These are phyloP conservation scores for Paecilomyces dactylethromorphus DNA, from an alignment of 2,329 filamentous ascomycete genomes.

Conservation along the genomic window DNA sequence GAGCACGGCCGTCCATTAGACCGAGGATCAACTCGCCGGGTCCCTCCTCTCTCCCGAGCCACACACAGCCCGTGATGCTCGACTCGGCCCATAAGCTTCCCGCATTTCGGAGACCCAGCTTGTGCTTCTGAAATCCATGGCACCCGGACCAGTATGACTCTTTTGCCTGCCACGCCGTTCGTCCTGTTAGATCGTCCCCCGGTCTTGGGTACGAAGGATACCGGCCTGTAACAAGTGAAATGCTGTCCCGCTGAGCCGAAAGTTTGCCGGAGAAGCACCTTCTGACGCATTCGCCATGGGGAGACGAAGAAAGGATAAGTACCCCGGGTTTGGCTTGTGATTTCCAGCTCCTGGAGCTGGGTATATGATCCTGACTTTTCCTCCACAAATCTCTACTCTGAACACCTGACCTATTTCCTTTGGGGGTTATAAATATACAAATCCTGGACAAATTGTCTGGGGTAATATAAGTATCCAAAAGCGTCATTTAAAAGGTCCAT, in stretches of 20 bases:
- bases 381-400: constrained; percentile 3
- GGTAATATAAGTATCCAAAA: background rate
- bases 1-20: constrained; percentile 24
- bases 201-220: constrained; percentile 1
- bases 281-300: constrained; percentile 24
- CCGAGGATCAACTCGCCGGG: constrained; percentile 27
- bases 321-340: constrained; percentile 25
- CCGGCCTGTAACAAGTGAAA: constrained; percentile 18
- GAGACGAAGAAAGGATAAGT: constrained; percentile 20
- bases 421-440: background rate
- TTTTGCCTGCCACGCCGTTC: background rate
- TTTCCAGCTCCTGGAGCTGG: constrained; percentile 5
- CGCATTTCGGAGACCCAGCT: constrained; percentile 20
- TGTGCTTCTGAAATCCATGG: constrained; percentile 11
- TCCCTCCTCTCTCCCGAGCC: constrained; percentile 33
- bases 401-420: constrained; percentile 2
- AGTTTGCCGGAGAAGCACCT: constrained; percentile 25
- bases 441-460: background rate
- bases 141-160: constrained; percentile 3
- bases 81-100: constrained; percentile 14
- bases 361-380: constrained; percentile 2
- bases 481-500: background rate
- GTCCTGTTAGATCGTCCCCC: background rate
- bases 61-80: constrained; percentile 2
- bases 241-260: constrained; percentile 32